phyloP scores from a whole-genome alignment of 371 early-diverging fungal species.

The Parasitella parasitica region DNA sequence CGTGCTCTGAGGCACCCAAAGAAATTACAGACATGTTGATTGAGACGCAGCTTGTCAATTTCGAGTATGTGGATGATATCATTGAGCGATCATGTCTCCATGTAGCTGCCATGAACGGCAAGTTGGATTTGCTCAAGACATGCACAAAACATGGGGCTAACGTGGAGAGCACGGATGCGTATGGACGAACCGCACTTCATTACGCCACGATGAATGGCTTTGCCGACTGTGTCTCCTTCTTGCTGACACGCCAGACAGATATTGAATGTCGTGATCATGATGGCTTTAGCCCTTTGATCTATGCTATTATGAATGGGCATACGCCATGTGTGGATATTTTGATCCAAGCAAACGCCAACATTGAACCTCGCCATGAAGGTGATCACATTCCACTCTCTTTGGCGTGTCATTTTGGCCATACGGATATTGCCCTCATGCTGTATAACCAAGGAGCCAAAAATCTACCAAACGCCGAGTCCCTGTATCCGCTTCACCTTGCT shows the following conservation, averaged over 20 bases:
- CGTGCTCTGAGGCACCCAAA: constrained; percentile 69
- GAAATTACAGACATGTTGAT: constrained; percentile 65
- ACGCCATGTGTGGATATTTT: constrained; percentile 72
- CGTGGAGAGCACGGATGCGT: constrained; percentile 76
- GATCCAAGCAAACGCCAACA: constrained; percentile 62
- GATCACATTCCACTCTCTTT: constrained; percentile 75
- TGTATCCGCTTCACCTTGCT: constrained; percentile 87
- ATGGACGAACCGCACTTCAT: constrained; percentile 87
- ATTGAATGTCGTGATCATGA: constrained; percentile 82
- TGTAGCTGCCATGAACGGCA: constrained; percentile 83
- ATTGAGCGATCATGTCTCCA: constrained; percentile 88
- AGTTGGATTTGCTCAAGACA: constrained; percentile 58
- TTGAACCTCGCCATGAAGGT: constrained; percentile 62
- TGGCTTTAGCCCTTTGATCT: constrained; percentile 82
- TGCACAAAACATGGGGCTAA: constrained; percentile 62
- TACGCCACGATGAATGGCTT: constrained; percentile 92
- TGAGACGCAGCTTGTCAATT: constrained; percentile 63
- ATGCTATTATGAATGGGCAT: constrained; percentile 84
- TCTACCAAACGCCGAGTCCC: constrained; percentile 68
- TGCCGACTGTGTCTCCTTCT: constrained; percentile 63
- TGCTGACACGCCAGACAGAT: constrained; percentile 62
- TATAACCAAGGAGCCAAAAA: constrained; percentile 73
- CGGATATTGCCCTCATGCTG: constrained; percentile 79
- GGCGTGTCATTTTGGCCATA: constrained; percentile 90
- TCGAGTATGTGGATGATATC: constrained; percentile 87